A percentile compares a stretch with the other conserved stretches of the same genome.
phyloP scores from a whole-genome alignment of 176 grass and related monocot genomes.

The Musa schizocarpa region DNA sequence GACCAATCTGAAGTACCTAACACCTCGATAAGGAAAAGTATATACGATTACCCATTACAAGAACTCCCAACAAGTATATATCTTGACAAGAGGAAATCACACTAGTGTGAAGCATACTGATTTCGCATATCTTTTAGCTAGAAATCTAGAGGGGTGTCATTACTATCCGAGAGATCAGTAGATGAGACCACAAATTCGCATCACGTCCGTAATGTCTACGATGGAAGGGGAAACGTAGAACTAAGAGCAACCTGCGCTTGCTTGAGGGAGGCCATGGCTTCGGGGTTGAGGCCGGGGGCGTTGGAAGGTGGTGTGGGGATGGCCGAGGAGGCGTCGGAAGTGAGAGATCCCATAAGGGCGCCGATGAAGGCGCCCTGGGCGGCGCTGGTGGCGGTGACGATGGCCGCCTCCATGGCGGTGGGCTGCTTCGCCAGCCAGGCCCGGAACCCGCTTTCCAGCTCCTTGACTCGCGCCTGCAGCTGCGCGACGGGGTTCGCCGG shows the following conservation, averaged over 20 bases:
- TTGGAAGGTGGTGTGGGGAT: conserved; percentile 35
- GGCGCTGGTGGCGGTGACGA: conserved; percentile 44
- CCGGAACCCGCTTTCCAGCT: conserved; percentile 45
- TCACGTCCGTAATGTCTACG: neutral
- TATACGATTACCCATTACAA: too few species aligned
- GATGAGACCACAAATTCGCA: neutral
- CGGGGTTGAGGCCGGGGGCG: conserved; percentile 21
- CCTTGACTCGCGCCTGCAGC: conserved; percentile 30
- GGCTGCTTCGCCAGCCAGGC: conserved; percentile 71
- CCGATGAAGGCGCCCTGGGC: conserved; percentile 55
- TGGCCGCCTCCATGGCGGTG: conserved; percentile 47
- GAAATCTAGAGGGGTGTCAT: neutral
- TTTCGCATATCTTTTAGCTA: neutral
- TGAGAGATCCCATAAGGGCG: conserved; percentile 50
- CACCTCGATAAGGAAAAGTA: too few species aligned
- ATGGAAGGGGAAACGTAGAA: neutral
- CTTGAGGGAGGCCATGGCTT: conserved; percentile 57
- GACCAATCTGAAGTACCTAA: too few species aligned
- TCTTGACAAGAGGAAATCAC: too few species aligned
- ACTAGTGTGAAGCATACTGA: neutral
- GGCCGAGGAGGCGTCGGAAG: conserved; percentile 25
- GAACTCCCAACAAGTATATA: too few species aligned
- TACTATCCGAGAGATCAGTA: neutral
- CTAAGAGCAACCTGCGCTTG: conserved; percentile 50
- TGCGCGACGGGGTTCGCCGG: conserved; percentile 19